A percentile compares a stretch with the other conserved stretches of the same genome.
Evolutionary conservation across 148 eudicot species (phyloP).

Genomic region (Salicornia ramosissima): DNA sequence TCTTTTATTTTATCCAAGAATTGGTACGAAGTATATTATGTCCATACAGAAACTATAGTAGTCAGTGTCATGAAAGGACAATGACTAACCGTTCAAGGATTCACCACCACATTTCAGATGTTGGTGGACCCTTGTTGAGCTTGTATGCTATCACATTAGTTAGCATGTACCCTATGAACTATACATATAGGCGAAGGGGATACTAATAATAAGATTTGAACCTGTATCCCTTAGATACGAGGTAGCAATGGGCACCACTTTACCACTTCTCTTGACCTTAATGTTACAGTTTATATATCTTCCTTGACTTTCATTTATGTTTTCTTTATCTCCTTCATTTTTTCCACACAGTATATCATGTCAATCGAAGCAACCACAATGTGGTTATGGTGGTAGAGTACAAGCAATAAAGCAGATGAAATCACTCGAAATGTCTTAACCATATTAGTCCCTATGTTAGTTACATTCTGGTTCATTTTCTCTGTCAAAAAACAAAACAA

Average conservation of each 20-base stretch:
- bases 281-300: too few species aligned
- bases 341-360: neutral
- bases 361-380: neutral
- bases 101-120: neutral
- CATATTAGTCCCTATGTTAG: neutral
- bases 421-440: neutral
- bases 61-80: neutral
- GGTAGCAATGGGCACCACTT: too few species aligned
- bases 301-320: too few species aligned
- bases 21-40: too few species aligned
- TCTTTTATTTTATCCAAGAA: too few species aligned
- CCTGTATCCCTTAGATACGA: too few species aligned
- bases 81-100: neutral
- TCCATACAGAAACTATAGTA: too few species aligned
- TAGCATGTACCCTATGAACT: neutral
- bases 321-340: too few species aligned
- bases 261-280: too few species aligned
- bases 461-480: constrained; percentile 2
- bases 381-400: constrained; percentile 12
- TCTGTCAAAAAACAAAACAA: neutral
- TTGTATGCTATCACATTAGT: neutral
- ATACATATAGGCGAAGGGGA: neutral
- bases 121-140: constrained; percentile 4
- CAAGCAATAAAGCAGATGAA: constrained; percentile 1
- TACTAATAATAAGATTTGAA: neutral